phyloP scores from a whole-genome alignment of 495 filamentous ascomycete genomes.

The Aspergillus baeticus region DNA sequence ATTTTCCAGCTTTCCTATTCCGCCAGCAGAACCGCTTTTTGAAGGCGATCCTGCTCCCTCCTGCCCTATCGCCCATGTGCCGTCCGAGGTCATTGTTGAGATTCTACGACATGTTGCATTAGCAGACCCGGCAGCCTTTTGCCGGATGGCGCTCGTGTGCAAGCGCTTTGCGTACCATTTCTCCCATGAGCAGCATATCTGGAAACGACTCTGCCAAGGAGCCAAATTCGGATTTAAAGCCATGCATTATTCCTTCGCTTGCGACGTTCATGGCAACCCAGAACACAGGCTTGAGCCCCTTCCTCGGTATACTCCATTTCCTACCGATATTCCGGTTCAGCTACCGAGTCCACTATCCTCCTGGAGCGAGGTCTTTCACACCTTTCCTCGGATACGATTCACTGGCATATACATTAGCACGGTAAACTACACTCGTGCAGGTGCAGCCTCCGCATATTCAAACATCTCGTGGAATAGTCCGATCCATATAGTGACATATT shows the following conservation, averaged over 20 bases:
- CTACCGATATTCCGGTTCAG: constrained; percentile 26
- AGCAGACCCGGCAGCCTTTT: constrained; percentile 75
- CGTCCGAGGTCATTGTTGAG: constrained; percentile 78
- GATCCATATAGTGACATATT: constrained; percentile 96
- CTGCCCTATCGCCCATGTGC: constrained; percentile 75
- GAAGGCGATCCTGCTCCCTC: constrained; percentile 68
- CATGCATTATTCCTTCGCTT: constrained; percentile 81
- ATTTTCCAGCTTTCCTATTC: constrained; percentile 68
- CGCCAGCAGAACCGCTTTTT: constrained; percentile 51
- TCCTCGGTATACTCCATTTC: constrained; percentile 44
- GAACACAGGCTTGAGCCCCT: constrained; percentile 38
- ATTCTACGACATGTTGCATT: constrained; percentile 70
- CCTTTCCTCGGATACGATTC: constrained; percentile 84
- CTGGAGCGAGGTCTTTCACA: constrained; percentile 68
- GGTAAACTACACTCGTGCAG: constrained; percentile 87
- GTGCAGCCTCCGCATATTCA: constrained; percentile 58
- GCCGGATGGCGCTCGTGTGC: constrained; percentile 79
- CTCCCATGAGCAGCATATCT: constrained; percentile 81
- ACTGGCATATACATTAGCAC: constrained; percentile 95
- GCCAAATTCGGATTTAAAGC: constrained; percentile 71
- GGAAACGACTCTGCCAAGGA: constrained; percentile 73
- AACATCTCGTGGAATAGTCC: constrained; percentile 71
- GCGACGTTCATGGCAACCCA: constrained; percentile 60
- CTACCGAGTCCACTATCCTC: constrained; percentile 39
- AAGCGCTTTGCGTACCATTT: constrained; percentile 85